A percentile compares a stretch with the other conserved stretches of the same genome.
These are phyloP conservation scores for Lichtheimia ramosa DNA, from an alignment of 371 early-diverging fungal genomes.

Conservation along the genomic window DNA sequence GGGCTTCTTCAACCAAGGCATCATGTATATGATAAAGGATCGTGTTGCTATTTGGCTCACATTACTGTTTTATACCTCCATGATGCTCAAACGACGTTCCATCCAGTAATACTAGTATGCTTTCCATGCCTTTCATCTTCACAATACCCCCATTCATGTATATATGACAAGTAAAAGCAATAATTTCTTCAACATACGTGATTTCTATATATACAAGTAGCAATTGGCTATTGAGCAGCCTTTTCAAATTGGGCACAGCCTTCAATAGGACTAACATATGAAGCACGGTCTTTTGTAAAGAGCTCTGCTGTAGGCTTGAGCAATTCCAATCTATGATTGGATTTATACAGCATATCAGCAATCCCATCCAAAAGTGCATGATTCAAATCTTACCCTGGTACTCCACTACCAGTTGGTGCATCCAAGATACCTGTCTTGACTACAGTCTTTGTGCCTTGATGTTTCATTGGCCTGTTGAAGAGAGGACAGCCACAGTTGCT, in stretches of 20 bases:
- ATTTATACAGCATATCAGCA: background rate
- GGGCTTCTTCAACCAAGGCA: constrained; percentile 64
- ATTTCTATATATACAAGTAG: background rate
- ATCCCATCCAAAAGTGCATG: background rate
- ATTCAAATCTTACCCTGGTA: constrained; percentile 12
- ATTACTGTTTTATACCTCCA: constrained; percentile 45
- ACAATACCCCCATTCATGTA: no score
- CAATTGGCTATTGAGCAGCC: constrained; percentile 1
- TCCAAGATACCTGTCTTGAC: constrained; percentile 29
- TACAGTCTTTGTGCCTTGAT: constrained; percentile 19
- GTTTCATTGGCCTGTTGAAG: constrained; percentile 26
- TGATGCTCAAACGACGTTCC: constrained; percentile 2
- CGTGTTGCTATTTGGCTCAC: constrained; percentile 56
- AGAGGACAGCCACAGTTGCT: constrained; percentile 24
- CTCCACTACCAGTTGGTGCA: constrained; percentile 5
- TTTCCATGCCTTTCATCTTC: no score
- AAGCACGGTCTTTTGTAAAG: constrained; percentile 26
- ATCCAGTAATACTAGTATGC: no score
- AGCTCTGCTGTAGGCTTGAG: constrained; percentile 16
- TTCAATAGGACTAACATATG: constrained; percentile 20
- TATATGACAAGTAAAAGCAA: no score
- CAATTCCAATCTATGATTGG: constrained; percentile 10
- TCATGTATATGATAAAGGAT: constrained; percentile 70
- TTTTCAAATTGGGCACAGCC: constrained; percentile 21
- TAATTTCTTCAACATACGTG: no score